Conservation (phyloP, 2,329 filamentous ascomycete genomes). For the Fusarium verticillioides region DNA sequence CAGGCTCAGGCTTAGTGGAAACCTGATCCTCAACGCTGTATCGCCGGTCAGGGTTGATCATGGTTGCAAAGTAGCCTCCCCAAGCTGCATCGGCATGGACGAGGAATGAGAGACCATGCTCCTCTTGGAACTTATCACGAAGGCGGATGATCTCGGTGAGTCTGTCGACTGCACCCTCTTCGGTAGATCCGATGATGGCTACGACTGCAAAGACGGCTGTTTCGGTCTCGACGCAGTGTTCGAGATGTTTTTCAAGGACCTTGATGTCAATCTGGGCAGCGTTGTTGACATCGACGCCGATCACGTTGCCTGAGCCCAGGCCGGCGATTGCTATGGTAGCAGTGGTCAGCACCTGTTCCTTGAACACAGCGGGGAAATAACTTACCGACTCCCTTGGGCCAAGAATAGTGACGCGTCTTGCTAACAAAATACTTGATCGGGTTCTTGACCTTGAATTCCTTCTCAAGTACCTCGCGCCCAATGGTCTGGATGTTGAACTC, state of each 20-base stretch:
- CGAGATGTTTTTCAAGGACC: conserved; percentile 47
- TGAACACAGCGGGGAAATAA: not conserved
- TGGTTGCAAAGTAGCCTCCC: conserved; percentile 61
- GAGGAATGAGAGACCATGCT: conserved; percentile 56
- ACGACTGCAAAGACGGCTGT: conserved; percentile 56
- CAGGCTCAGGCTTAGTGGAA: conserved; percentile 45
- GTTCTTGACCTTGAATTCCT: conserved; percentile 46
- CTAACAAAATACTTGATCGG: conserved; percentile 52
- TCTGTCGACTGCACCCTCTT: conserved; percentile 59
- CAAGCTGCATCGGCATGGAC: conserved; percentile 61
- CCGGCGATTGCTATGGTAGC: conserved; percentile 53
- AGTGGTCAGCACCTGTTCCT: rapidly evolving
- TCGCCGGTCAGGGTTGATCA: conserved; percentile 51
- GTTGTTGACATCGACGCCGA: conserved; percentile 55
- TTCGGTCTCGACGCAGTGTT: conserved; percentile 45
- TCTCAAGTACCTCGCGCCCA: conserved; percentile 53
- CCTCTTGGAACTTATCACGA: conserved; percentile 53
- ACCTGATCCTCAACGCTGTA: not conserved
- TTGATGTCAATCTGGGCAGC: conserved; percentile 52
- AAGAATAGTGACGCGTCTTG: conserved; percentile 60
- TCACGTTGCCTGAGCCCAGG: conserved; percentile 55
- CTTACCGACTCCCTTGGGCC: conserved; percentile 60
- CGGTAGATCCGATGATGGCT: conserved; percentile 59
- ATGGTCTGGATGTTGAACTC: conserved; percentile 52
- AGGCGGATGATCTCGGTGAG: conserved; percentile 52